Evolutionary conservation across 441 rosid genomes (phyloP).

Genomic region (Erodium moschatum): DNA sequence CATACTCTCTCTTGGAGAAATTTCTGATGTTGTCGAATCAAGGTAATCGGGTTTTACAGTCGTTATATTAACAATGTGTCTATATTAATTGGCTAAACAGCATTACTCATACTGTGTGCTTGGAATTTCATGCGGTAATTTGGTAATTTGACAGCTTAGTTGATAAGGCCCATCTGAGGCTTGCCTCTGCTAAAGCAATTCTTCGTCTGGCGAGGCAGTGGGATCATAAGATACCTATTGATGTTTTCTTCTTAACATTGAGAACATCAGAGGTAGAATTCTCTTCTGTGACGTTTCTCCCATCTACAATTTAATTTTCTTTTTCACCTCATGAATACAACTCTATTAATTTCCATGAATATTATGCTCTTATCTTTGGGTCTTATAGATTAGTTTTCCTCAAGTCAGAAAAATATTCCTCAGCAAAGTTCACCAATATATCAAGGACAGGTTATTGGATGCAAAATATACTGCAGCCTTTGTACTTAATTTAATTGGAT

Average conservation of each 20-base stretch:
- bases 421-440: slow-evolving; percentile 80
- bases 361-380: slow-evolving; percentile 9
- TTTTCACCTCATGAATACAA: background rate
- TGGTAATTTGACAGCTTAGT: slow-evolving; percentile 52
- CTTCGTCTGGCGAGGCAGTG: slow-evolving; percentile 84
- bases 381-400: slow-evolving; percentile 60
- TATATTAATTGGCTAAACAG: slow-evolving; percentile 12
- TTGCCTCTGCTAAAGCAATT: slow-evolving; percentile 90
- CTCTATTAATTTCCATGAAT: background rate
- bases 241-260: slow-evolving; percentile 62
- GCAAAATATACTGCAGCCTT: slow-evolving; percentile 83
- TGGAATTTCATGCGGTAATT: slow-evolving; percentile 22
- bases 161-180: slow-evolving; percentile 86
- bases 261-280: slow-evolving; percentile 60
- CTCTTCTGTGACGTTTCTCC: slow-evolving; percentile 15
- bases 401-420: slow-evolving; percentile 69
- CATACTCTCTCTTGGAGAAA: slow-evolving; percentile 68
- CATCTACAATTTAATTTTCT: slow-evolving; percentile 12
- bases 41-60: slow-evolving; percentile 36
- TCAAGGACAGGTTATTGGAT: slow-evolving; percentile 83
- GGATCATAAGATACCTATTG: slow-evolving; percentile 87
- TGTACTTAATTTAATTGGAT: slow-evolving; percentile 43
- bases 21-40: slow-evolving; percentile 63
- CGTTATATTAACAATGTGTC: background rate
- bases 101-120: slow-evolving; percentile 14